A percentile compares a stretch with the other conserved stretches of the same genome.
phyloP scores from a whole-genome alignment of 176 grass and related monocot species.

The Typha latifolia region DNA sequence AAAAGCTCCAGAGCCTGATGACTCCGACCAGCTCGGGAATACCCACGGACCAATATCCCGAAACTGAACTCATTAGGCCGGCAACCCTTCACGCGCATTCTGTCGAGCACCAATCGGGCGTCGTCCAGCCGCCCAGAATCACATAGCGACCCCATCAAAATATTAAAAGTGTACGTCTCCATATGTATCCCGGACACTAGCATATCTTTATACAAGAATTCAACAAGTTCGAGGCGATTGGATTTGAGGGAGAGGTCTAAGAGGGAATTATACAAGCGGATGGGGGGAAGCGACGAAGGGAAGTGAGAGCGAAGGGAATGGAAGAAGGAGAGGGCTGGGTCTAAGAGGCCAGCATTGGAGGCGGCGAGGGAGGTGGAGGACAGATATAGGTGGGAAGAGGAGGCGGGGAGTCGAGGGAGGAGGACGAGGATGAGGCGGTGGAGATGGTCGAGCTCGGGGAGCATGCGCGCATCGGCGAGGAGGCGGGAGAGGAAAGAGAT shows the following conservation, averaged over 20 bases:
- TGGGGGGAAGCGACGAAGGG: conserved; percentile 37
- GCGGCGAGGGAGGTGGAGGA: conserved; percentile 3
- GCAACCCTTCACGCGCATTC: conserved; percentile 45
- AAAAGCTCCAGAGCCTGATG: conserved; percentile 41
- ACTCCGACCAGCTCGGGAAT: conserved; percentile 39
- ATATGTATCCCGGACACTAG: conserved; percentile 44
- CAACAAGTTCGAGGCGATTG: conserved; percentile 50
- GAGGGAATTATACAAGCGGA: conserved; percentile 64
- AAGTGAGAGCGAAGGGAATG: conserved; percentile 52
- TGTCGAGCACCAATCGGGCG: conserved; percentile 71
- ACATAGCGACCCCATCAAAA: conserved; percentile 51
- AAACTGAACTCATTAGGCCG: conserved; percentile 60
- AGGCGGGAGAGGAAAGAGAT: conserved; percentile 37
- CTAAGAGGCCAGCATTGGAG: conserved; percentile 22
- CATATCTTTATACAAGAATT: conserved; percentile 76
- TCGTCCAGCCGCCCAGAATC: conserved; percentile 54
- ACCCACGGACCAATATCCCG: conserved; percentile 65
- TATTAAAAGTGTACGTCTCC: conserved; percentile 75
- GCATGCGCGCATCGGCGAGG: conserved; percentile 23
- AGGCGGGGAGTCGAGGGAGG: conserved; percentile 34
- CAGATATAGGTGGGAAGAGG: conserved; percentile 25
- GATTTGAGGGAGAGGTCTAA: conserved; percentile 46
- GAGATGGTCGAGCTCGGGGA: neutral
- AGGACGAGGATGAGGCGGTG: conserved; percentile 37
- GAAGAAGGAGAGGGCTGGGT: conserved; percentile 45